Conservation (phyloP, 257 asterid genomes). For the Ligustrum vulgare region DNA sequence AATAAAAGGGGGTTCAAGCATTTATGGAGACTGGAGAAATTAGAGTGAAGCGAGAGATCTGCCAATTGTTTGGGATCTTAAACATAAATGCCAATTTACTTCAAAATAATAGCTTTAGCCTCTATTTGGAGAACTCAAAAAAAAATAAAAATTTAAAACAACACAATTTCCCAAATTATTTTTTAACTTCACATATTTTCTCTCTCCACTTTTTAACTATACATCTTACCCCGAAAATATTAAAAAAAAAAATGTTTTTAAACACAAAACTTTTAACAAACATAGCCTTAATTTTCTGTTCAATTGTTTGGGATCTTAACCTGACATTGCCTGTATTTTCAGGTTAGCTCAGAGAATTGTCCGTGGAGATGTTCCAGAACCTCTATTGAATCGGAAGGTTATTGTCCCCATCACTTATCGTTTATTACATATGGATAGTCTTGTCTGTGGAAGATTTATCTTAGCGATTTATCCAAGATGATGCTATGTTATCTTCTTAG, state of each 20-base stretch:
- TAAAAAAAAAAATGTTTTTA: too few relatives aligned
- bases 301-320: background rate
- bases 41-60: background rate
- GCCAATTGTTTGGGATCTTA: too few relatives aligned
- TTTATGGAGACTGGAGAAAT: background rate
- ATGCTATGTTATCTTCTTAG: background rate
- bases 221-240: too few relatives aligned
- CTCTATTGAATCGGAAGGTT: conserved; percentile 85
- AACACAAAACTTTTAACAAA: too few relatives aligned
- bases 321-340: conserved; percentile 20
- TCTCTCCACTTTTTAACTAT: too few relatives aligned
- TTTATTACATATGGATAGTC: background rate
- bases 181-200: too few relatives aligned
- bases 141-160: too few relatives aligned
- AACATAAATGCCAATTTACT: background rate
- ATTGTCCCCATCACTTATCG: conserved; percentile 8
- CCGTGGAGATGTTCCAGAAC: conserved; percentile 97
- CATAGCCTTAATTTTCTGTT: background rate
- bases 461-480: background rate
- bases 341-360: conserved; percentile 96
- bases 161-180: too few relatives aligned
- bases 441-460: background rate
- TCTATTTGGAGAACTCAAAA: too few relatives aligned
- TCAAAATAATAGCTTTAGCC: background rate
- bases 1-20: background rate